Evolutionary conservation across 106 monocot genomes (phyloP).

Genomic region (Iris macrosiphon): DNA sequence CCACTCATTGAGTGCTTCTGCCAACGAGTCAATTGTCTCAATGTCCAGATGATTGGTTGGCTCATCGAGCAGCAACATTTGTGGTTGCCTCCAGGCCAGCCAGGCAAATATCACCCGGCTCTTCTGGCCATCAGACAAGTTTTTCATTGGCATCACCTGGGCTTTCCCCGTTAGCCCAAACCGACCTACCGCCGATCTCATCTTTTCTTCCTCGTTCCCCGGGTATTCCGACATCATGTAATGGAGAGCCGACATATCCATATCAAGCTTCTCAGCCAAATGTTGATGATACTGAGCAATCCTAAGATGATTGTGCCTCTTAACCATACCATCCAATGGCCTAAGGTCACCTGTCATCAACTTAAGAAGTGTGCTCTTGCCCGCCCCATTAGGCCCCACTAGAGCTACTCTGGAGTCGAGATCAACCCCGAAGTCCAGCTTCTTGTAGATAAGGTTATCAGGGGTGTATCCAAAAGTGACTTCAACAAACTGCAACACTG

Average conservation of each 20-base stretch:
- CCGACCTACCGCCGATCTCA: constrained; percentile 72
- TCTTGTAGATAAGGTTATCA: constrained; percentile 84
- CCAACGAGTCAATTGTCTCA: constrained; percentile 80
- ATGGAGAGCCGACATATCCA: constrained; percentile 75
- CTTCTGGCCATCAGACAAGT: constrained; percentile 79
- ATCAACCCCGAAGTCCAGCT: constrained; percentile 90
- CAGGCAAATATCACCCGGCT: constrained; percentile 84
- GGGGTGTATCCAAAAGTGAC: constrained; percentile 93
- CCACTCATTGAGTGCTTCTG: constrained; percentile 82
- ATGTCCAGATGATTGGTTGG: constrained; percentile 88
- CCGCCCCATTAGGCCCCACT: constrained; percentile 96
- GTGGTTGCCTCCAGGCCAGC: constrained; percentile 78
- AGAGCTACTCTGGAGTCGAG: constrained; percentile 89
- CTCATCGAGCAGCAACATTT: constrained; percentile 76
- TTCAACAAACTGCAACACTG: constrained; percentile 89
- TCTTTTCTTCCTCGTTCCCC: constrained; percentile 87
- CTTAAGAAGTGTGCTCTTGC: constrained; percentile 97
- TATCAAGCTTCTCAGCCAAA: constrained; percentile 82
- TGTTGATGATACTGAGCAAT: constrained; percentile 98
- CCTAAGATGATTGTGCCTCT: constrained; percentile 87
- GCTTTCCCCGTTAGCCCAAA: constrained; percentile 84
- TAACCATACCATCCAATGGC: constrained; percentile 92
- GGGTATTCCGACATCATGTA: constrained; percentile 94
- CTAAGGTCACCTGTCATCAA: constrained; percentile 91
- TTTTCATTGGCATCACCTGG: constrained; percentile 87